phyloP scores from a whole-genome alignment of 164 flowering plant genomes.

The Nymphaea colorata region DNA sequence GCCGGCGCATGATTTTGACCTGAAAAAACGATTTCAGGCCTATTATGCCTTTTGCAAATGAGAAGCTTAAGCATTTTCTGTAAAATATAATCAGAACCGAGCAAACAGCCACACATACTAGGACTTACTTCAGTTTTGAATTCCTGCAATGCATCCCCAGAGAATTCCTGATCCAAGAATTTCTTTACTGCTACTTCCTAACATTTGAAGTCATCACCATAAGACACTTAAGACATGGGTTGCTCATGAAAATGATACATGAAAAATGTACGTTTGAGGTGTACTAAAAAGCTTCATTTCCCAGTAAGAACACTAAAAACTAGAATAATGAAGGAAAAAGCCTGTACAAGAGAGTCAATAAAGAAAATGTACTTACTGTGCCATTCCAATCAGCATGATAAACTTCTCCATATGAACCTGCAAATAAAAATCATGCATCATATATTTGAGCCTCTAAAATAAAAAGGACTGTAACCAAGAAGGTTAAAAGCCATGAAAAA shows the following conservation, averaged over 20 bases:
- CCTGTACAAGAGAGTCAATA: not conserved
- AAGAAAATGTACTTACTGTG: slow-evolving; percentile 51
- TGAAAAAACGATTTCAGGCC: slow-evolving; percentile 11
- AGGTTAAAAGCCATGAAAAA: not conserved
- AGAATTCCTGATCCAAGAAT: slow-evolving; percentile 94
- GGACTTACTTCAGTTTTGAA: slow-evolving; percentile 84
- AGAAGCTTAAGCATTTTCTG: not conserved
- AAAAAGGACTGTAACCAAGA: too few species aligned
- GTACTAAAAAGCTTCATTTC: too few species aligned
- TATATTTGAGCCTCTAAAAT: not conserved
- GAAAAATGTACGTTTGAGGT: too few species aligned
- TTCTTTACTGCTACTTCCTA: slow-evolving; percentile 99
- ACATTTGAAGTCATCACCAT: slow-evolving; percentile 3
- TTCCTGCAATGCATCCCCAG: slow-evolving; percentile 93
- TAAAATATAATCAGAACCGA: not conserved
- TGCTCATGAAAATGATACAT: too few species aligned
- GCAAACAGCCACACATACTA: not conserved
- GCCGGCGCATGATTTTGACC: slow-evolving; percentile 91
- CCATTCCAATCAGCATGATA: slow-evolving; percentile 99
- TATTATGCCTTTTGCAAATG: not conserved
- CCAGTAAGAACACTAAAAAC: too few species aligned
- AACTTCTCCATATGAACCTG: slow-evolving; percentile 97
- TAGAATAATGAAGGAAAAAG: too few species aligned
- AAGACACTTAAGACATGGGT: not conserved
- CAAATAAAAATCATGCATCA: not conserved